Evolutionary conservation across 2,329 filamentous ascomycete species (phyloP).

Genomic region (Hirsutella minnesotensis): DNA sequence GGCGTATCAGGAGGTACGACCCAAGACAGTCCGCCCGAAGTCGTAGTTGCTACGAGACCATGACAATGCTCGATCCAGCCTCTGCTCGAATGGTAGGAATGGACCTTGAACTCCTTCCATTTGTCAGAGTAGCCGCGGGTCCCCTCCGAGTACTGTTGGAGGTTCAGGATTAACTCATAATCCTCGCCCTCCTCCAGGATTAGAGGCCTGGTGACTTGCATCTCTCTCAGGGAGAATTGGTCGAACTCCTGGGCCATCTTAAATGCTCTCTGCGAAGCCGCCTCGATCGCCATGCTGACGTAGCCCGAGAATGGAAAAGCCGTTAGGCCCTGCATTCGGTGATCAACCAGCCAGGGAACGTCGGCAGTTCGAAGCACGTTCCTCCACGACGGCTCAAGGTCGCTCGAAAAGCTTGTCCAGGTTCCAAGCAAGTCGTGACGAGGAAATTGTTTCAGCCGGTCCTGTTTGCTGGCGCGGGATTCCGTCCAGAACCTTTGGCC

Average conservation of each 20-base stretch:
- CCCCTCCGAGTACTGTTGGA: conserved; percentile 15
- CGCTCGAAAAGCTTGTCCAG: conserved; percentile 29
- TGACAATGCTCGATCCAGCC: conserved; percentile 48
- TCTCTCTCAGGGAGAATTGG: conserved; percentile 11
- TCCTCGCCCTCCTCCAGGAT: conserved; percentile 12
- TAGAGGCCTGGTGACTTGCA: conserved; percentile 13
- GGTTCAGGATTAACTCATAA: conserved; percentile 13
- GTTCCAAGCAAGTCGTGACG: conserved; percentile 35
- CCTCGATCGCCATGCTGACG: conserved; percentile 38
- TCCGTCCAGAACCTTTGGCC: conserved; percentile 36
- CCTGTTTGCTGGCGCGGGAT: conserved; percentile 28
- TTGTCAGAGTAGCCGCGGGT: conserved; percentile 23
- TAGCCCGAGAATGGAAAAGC: conserved; percentile 44
- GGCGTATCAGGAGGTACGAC: too few species aligned
- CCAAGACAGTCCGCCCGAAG: too few species aligned
- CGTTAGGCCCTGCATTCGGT: conserved; percentile 42
- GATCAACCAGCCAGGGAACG: conserved; percentile 45
- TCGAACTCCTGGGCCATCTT: conserved; percentile 10
- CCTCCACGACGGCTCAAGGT: conserved; percentile 35
- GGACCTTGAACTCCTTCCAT: conserved; percentile 46
- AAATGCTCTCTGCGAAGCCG: conserved; percentile 22
- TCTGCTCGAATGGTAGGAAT: conserved; percentile 36
- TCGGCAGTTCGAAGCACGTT: conserved; percentile 34
- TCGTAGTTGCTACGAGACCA: conserved; percentile 32
- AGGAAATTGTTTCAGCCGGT: conserved; percentile 25